These are phyloP conservation scores for Pelargonium fulgidum DNA, from an alignment of 441 rosid species.

Conservation along the genomic window DNA sequence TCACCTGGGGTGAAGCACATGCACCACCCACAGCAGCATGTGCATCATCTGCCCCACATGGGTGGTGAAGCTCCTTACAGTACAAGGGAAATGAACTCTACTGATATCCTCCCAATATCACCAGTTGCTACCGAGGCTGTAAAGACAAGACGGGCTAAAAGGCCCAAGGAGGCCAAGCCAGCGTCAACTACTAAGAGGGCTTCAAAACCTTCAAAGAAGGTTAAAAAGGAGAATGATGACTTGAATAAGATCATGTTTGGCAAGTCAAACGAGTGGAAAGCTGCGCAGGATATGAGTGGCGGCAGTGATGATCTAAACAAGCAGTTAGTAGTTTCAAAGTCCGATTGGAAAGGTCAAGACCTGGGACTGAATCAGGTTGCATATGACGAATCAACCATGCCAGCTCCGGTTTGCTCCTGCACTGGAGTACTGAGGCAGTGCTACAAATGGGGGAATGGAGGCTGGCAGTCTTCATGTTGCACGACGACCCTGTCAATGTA, in stretches of 20 bases:
- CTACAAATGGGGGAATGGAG: slow-evolving; percentile 98
- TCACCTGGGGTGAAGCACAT: slow-evolving; percentile 75
- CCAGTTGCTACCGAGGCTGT: slow-evolving; percentile 46
- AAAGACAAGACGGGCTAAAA: slow-evolving; percentile 61
- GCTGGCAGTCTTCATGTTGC: slow-evolving; percentile 99
- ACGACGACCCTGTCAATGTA: slow-evolving; percentile 77
- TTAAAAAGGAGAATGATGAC: slow-evolving; percentile 70
- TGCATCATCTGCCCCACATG: slow-evolving; percentile 44
- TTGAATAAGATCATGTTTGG: slow-evolving; percentile 51
- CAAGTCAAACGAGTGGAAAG: slow-evolving; percentile 47
- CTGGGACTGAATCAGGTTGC: slow-evolving; percentile 82
- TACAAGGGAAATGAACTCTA: slow-evolving; percentile 53
- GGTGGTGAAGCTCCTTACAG: slow-evolving; percentile 43
- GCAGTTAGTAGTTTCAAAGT: slow-evolving; percentile 40
- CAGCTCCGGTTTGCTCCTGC: slow-evolving; percentile 89
- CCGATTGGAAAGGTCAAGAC: slow-evolving; percentile 79
- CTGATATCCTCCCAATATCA: slow-evolving; percentile 39
- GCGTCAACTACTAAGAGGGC: slow-evolving; percentile 48
- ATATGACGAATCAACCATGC: slow-evolving; percentile 80
- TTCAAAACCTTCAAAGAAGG: slow-evolving; percentile 54
- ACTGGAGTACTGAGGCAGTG: slow-evolving; percentile 79
- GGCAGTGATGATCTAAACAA: slow-evolving; percentile 43
- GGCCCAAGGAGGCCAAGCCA: slow-evolving; percentile 56
- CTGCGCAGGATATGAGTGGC: slow-evolving; percentile 39
- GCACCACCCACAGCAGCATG: slow-evolving; percentile 63